Conservation (phyloP, 2,329 filamentous ascomycete species). For the Pyrenophora seminiperda region DNA sequence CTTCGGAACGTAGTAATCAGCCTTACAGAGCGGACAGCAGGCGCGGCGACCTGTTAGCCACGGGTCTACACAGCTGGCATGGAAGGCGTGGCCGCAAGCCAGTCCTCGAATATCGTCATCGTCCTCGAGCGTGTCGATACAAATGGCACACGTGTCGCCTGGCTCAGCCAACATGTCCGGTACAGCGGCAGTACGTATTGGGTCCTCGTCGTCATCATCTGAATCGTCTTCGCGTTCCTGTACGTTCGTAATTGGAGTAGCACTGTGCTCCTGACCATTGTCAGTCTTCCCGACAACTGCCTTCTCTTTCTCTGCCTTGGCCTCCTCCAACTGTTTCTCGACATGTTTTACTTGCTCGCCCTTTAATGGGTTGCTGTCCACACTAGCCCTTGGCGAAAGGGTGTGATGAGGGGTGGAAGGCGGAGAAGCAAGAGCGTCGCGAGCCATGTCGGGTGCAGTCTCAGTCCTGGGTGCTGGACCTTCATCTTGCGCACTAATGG, state of each 20-base stretch:
- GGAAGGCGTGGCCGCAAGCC: slow-evolving; percentile 97
- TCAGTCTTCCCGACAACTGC: slow-evolving; percentile 31
- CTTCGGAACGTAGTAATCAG: slow-evolving; percentile 96
- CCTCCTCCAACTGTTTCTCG: slow-evolving; percentile 22
- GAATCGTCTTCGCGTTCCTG: slow-evolving; percentile 56
- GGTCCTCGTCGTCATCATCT: slow-evolving; percentile 76
- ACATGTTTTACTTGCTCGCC: slow-evolving; percentile 26
- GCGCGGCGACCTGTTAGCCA: slow-evolving; percentile 94
- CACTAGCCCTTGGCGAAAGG: slow-evolving; percentile 30
- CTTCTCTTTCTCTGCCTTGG: slow-evolving; percentile 14
- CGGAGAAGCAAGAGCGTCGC: slow-evolving; percentile 55
- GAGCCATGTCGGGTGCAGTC: slow-evolving; percentile 50
- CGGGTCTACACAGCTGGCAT: slow-evolving; percentile 91
- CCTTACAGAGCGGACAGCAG: slow-evolving; percentile 96
- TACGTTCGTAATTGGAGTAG: slow-evolving; percentile 24
- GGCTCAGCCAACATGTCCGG: slow-evolving; percentile 80
- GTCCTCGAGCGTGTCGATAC: slow-evolving; percentile 90
- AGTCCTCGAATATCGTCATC: slow-evolving; percentile 94
- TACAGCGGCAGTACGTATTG: slow-evolving; percentile 80
- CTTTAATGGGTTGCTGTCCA: slow-evolving; percentile 23
- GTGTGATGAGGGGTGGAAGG: slow-evolving; percentile 26
- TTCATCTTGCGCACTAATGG: slow-evolving; percentile 37
- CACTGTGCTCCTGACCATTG: slow-evolving; percentile 28
- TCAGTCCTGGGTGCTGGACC: slow-evolving; percentile 41
- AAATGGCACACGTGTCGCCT: slow-evolving; percentile 95